A percentile compares a stretch with the other conserved stretches of the same genome.
Evolutionary conservation across 2,329 filamentous ascomycete species (phyloP).

Genomic region (Balansia obtecta): DNA sequence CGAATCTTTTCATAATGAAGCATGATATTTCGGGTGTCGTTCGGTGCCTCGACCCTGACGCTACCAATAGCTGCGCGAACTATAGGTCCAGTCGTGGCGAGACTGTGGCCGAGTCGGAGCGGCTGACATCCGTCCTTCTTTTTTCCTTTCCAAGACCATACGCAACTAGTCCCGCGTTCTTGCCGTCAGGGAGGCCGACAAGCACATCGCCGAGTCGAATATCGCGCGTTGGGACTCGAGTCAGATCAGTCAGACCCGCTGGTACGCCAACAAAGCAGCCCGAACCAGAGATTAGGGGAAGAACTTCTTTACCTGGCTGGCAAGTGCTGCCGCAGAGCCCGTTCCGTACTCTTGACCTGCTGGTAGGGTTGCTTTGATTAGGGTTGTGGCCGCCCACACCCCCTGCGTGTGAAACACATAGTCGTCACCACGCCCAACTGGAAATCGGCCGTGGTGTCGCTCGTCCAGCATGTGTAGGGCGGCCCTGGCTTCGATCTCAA

Average conservation of each 20-base stretch:
- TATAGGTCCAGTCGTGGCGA: conserved; percentile 18
- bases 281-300: too few species aligned
- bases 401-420: conserved; percentile 24
- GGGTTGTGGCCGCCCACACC: conserved; percentile 18
- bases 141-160: conserved; percentile 18
- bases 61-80: conserved; percentile 22
- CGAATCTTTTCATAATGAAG: conserved; percentile 14
- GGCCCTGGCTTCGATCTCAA: conserved; percentile 23
- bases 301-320: too few species aligned
- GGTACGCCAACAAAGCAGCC: too few species aligned
- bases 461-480: conserved; percentile 22
- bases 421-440: conserved; percentile 18
- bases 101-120: conserved; percentile 12
- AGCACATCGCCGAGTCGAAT: too few species aligned
- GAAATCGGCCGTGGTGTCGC: conserved; percentile 19
- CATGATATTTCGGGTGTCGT: conserved; percentile 12
- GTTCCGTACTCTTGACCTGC: too few species aligned
- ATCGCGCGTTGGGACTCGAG: too few species aligned
- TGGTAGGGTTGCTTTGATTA: too few species aligned
- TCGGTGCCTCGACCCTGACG: conserved; percentile 15
- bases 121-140: conserved; percentile 15
- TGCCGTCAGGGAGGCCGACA: too few species aligned
- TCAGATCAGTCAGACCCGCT: too few species aligned
- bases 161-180: too few species aligned
- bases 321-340: too few species aligned